Conservation (phyloP, 2,329 filamentous ascomycete genomes). For the Westerdykella sp. region DNA sequence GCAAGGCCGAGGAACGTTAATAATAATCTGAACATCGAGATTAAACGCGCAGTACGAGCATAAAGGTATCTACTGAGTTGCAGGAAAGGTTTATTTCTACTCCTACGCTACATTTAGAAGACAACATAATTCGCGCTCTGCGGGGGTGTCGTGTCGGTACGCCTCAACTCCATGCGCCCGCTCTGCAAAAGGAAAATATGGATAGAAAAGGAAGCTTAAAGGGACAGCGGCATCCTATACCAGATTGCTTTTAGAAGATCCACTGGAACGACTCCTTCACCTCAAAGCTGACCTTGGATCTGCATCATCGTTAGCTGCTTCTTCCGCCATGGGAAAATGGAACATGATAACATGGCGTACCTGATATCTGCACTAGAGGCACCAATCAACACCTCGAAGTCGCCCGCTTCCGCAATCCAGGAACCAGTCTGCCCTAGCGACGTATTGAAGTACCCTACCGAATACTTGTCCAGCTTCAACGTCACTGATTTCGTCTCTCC, state of each 20-base stretch:
- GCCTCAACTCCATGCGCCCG: constrained; percentile 5
- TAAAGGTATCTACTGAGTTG: no score
- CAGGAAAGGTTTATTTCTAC: no score
- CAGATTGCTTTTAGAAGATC: constrained; percentile 47
- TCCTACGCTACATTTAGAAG: no score
- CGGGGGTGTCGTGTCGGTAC: not conserved
- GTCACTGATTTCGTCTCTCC: constrained; percentile 32
- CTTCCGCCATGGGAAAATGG: not conserved
- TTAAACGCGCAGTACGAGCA: not conserved
- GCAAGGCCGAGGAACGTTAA: not conserved
- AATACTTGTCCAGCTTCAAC: constrained; percentile 41
- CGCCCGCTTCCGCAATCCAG: constrained; percentile 62
- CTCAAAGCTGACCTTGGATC: constrained; percentile 48
- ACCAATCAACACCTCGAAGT: constrained; percentile 56
- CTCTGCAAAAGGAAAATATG: constrained; percentile 1
- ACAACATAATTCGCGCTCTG: not conserved
- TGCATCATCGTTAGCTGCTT: constrained; percentile 24
- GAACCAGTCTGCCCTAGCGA: constrained; percentile 40
- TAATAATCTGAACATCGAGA: not conserved
- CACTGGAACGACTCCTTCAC: constrained; percentile 61
- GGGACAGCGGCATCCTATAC: not conserved
- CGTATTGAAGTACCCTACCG: constrained; percentile 57
- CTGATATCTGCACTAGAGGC: constrained; percentile 58
- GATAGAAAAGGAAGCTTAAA: no score
- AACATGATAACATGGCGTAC: constrained; percentile 45